A percentile compares a stretch with the other conserved stretches of the same genome.
Evolutionary conservation across 805 yeast species (phyloP).

Genomic region (Barnettozyma sp.): DNA sequence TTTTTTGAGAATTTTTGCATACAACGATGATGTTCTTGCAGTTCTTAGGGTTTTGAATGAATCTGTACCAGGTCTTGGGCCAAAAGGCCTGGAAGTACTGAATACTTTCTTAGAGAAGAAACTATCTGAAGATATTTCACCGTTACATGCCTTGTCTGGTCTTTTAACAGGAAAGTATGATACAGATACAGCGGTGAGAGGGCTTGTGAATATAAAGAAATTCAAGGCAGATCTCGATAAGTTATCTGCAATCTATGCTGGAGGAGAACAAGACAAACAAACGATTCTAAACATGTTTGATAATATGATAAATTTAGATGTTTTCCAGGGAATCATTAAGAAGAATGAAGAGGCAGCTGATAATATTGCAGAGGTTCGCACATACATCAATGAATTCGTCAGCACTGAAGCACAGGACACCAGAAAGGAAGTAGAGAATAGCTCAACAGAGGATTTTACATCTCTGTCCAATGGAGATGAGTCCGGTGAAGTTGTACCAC

Average conservation of each 20-base stretch:
- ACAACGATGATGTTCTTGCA: slow-evolving; percentile 55
- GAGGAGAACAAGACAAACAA: slow-evolving; percentile 1
- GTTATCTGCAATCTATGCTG: slow-evolving; percentile 4
- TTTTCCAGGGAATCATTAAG: slow-evolving; percentile 6
- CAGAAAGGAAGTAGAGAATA: too few relatives aligned
- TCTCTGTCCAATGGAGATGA: too few relatives aligned
- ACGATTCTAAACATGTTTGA: slow-evolving; percentile 14
- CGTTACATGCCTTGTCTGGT: slow-evolving; percentile 11
- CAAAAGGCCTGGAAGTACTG: slow-evolving; percentile 23
- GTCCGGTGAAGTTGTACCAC: too few relatives aligned
- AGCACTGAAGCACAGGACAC: slow-evolving; percentile 28
- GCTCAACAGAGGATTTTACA: too few relatives aligned
- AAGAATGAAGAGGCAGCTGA: slow-evolving; percentile 27
- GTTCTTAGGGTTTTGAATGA: slow-evolving; percentile 46
- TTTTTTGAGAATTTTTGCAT: slow-evolving; percentile 54
- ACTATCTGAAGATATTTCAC: background rate
- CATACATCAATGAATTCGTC: slow-evolving; percentile 31
- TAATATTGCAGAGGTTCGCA: slow-evolving; percentile 36
- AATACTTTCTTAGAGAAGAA: slow-evolving; percentile 2
- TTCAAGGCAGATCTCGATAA: background rate
- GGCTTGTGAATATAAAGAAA: slow-evolving; percentile 2
- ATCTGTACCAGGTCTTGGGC: slow-evolving; percentile 60
- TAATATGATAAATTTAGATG: slow-evolving; percentile 1
- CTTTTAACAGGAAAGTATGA: slow-evolving; percentile 5
- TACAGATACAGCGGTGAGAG: slow-evolving; percentile 4